These are phyloP conservation scores for Albifimbria verrucaria DNA, from an alignment of 2,329 filamentous ascomycete species.

Conservation along the genomic window DNA sequence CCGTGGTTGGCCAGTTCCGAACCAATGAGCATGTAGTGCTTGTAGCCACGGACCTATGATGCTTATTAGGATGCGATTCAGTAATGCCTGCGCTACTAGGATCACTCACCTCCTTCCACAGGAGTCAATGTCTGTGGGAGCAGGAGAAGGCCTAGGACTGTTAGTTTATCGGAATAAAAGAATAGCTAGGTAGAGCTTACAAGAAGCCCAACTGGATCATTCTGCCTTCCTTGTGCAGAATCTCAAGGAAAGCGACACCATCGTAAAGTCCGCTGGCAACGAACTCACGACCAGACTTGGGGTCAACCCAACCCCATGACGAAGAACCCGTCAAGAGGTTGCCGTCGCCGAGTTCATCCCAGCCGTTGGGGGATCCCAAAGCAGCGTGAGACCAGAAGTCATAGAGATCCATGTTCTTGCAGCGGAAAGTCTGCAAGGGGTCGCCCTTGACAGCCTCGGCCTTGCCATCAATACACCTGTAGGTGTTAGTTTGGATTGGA, in stretches of 20 bases:
- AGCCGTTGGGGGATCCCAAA: conserved; percentile 32
- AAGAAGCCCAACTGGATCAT: background rate
- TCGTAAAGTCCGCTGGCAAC: conserved; percentile 38
- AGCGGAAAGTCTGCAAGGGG: conserved; percentile 43
- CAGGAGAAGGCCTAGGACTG: conserved; percentile 33
- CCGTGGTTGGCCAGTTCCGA: conserved; percentile 47
- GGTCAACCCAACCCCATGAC: conserved; percentile 43
- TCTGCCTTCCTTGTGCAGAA: conserved; percentile 16
- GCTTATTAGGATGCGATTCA: too few species aligned
- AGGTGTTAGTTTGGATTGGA: too few species aligned
- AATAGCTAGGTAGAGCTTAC: background rate
- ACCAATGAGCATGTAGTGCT: conserved; percentile 34
- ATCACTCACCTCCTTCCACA: conserved; percentile 32
- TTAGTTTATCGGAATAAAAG: background rate
- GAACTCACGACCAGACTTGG: conserved; percentile 44
- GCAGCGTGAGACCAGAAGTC: conserved; percentile 53
- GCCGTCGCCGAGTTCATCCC: conserved; percentile 21
- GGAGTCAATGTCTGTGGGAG: conserved; percentile 36
- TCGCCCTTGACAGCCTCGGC: conserved; percentile 43
- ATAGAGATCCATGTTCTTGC: conserved; percentile 48
- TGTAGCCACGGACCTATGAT: conserved; percentile 32
- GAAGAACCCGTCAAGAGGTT: conserved; percentile 29
- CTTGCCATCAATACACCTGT: conserved; percentile 36
- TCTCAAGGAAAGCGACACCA: conserved; percentile 47
- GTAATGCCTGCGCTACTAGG: too few species aligned